A percentile compares a stretch with the other conserved stretches of the same genome.
Evolutionary conservation across 2,329 filamentous ascomycete species (phyloP).

Genomic region (Fusarium guadeloupense): DNA sequence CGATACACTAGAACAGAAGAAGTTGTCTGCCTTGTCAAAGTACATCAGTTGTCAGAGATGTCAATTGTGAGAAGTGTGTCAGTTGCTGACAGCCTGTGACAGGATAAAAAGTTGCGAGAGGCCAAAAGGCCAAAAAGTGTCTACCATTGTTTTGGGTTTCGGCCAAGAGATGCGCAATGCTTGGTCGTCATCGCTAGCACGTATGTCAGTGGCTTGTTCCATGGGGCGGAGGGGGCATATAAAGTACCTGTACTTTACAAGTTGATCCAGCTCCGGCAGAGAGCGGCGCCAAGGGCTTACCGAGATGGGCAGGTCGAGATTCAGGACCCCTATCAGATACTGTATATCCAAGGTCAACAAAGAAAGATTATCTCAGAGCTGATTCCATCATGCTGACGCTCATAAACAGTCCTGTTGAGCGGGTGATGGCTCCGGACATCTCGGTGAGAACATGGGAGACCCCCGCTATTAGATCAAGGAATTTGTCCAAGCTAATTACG

Average conservation of each 20-base stretch:
- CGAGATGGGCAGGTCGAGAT: conserved; percentile 32
- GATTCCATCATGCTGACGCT: conserved; percentile 13
- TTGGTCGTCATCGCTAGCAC: conserved; percentile 32
- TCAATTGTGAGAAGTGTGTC: neutral
- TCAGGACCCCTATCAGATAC: conserved; percentile 20
- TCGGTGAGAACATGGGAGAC: conserved; percentile 15
- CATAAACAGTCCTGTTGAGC: conserved; percentile 21
- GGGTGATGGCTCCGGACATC: conserved; percentile 20
- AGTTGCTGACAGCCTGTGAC: neutral
- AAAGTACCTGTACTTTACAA: conserved; percentile 22
- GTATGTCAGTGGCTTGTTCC: conserved; percentile 31
- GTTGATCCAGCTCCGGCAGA: neutral
- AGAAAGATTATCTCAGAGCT: no score
- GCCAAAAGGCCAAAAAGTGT: neutral
- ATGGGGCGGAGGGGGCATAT: conserved; percentile 6
- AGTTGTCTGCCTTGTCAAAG: neutral
- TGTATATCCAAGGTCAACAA: neutral
- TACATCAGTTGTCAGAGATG: neutral
- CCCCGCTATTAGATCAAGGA: conserved; percentile 12
- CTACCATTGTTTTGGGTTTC: conserved; percentile 1
- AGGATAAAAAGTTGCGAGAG: no score
- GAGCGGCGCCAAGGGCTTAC: conserved; percentile 21
- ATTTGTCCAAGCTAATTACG: neutral
- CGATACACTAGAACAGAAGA: neutral
- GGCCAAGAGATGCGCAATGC: conserved; percentile 21